These are phyloP conservation scores for Capsicum baccatum DNA, from an alignment of 257 asterid species.

Conservation along the genomic window DNA sequence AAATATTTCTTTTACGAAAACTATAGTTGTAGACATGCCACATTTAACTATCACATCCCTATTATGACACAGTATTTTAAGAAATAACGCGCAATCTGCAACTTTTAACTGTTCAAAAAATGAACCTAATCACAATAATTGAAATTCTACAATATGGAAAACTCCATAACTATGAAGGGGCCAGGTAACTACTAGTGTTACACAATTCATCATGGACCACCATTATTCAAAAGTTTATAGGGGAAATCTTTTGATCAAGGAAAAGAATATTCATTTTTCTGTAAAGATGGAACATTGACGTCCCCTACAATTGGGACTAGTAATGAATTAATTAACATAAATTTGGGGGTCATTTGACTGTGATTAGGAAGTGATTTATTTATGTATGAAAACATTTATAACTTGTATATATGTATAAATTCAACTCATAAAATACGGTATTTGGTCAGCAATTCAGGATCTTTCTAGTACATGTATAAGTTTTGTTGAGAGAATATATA, in stretches of 20 bases:
- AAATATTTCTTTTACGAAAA: neutral
- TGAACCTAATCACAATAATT: conserved; percentile 14
- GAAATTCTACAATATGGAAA: neutral
- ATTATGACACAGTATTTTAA: neutral
- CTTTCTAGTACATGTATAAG: too few species aligned
- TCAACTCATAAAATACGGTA: too few species aligned
- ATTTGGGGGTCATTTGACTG: neutral
- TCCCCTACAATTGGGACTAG: neutral
- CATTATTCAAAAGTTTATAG: neutral
- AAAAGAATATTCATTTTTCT: neutral
- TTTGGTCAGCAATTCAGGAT: too few species aligned
- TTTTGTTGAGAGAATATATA: too few species aligned
- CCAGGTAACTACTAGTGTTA: neutral
- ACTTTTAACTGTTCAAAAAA: conserved; percentile 9
- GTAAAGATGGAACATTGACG: neutral
- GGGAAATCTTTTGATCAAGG: neutral
- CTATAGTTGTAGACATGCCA: neutral
- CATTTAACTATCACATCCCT: neutral
- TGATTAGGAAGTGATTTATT: too few species aligned
- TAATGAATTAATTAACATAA: neutral
- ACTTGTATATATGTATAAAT: too few species aligned
- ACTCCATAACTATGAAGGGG: neutral
- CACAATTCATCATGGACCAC: neutral
- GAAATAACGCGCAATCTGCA: neutral
- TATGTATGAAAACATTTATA: too few species aligned